phyloP scores from a whole-genome alignment of 176 grass and related monocot genomes.

The Poa pratensis region DNA sequence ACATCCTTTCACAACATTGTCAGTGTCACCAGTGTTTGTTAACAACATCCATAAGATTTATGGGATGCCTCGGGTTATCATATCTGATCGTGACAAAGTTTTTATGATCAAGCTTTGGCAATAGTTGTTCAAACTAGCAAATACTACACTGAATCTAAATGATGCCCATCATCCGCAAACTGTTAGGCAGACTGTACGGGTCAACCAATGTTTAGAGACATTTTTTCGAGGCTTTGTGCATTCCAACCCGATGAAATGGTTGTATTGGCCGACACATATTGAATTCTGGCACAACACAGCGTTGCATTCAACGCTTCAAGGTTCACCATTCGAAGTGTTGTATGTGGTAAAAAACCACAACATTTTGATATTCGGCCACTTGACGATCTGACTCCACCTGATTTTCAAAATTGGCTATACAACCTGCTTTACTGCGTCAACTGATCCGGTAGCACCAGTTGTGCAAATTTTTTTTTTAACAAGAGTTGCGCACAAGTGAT shows the following conservation, averaged over 20 bases:
- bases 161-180: too few relatives aligned
- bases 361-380: neutral
- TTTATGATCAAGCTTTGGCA: too few relatives aligned
- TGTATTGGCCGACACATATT: neutral
- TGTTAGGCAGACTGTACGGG: too few relatives aligned
- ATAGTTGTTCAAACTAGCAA: too few relatives aligned
- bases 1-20: too few relatives aligned
- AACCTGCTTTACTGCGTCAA: neutral
- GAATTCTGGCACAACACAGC: neutral
- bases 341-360: neutral
- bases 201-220: neutral
- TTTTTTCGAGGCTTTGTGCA: neutral
- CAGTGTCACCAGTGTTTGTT: too few relatives aligned
- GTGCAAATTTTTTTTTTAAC: neutral
- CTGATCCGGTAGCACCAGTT: neutral
- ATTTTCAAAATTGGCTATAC: neutral
- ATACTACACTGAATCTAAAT: neutral
- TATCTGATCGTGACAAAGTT: too few relatives aligned
- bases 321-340: neutral
- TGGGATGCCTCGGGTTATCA: too few relatives aligned
- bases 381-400: neutral
- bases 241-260: neutral
- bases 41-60: too few relatives aligned
- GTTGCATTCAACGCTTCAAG: neutral
- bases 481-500: neutral